Percentiles rank a stretch among this genome's conserved stretches.
phyloP scores from a whole-genome alignment of 148 eudicot species.

The Arctostaphylos glauca region DNA sequence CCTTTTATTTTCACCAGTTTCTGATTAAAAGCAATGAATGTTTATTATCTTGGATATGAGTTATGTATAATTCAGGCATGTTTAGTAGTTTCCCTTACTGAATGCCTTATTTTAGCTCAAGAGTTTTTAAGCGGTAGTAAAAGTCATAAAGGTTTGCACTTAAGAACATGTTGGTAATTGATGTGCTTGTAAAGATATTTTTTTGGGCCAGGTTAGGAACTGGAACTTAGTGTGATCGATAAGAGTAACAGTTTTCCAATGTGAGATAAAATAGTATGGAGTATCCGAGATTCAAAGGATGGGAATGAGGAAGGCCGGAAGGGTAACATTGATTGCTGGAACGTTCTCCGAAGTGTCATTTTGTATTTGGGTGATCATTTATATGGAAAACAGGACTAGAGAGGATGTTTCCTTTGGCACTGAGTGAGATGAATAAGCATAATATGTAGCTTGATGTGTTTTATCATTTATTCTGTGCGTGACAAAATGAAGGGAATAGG shows the following conservation, averaged over 20 bases:
- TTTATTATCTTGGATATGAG: not conserved
- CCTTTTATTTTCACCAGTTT: not conserved
- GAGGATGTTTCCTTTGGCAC: not conserved
- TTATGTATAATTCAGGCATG: not conserved
- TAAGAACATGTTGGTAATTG: not conserved
- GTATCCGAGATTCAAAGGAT: not conserved
- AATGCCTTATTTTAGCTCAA: not conserved
- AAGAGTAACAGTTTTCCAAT: not conserved
- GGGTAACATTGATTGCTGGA: not conserved
- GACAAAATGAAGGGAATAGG: not conserved
- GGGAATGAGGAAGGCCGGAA: not conserved
- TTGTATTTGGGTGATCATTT: not conserved
- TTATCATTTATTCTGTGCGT: not conserved
- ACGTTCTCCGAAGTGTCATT: not conserved
- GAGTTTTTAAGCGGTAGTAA: not conserved
- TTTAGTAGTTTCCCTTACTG: not conserved
- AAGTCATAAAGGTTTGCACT: not conserved
- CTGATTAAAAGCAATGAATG: not conserved
- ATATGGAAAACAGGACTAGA: not conserved
- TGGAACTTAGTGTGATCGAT: not conserved
- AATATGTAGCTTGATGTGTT: not conserved
- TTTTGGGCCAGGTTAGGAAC: not conserved
- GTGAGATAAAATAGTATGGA: not conserved
- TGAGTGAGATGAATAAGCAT: not conserved
- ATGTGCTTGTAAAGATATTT: not conserved